Percentiles rank a stretch among this genome's conserved stretches.
phyloP scores from a whole-genome alignment of 2,329 filamentous ascomycete species.

The Truncatella angustata region DNA sequence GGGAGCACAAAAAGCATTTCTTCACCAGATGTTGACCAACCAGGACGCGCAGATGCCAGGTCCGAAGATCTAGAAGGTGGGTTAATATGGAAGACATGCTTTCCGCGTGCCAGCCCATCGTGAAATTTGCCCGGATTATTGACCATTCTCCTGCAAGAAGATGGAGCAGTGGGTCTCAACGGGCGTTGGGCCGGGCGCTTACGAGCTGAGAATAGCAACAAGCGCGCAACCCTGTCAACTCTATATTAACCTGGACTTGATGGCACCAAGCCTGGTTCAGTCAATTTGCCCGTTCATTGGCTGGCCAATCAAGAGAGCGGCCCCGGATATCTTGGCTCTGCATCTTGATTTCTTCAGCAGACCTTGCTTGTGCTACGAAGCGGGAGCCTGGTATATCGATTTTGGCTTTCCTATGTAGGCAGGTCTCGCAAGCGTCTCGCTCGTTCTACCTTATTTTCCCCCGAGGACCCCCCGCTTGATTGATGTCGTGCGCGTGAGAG shows the following conservation, averaged over 20 bases:
- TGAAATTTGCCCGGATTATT: slow-evolving; percentile 7
- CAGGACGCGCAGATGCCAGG: not conserved
- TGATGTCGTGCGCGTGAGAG: not conserved
- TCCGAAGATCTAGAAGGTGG: not conserved
- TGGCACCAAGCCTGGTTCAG: not conserved
- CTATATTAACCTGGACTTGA: slow-evolving; percentile 1
- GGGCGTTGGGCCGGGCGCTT: not conserved
- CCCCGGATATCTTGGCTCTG: not conserved
- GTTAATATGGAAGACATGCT: not conserved
- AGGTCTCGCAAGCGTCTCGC: slow-evolving; percentile 18
- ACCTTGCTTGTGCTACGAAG: not conserved
- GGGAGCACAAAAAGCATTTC: slow-evolving; percentile 6
- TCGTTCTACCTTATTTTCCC: slow-evolving; percentile 12
- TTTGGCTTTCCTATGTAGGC: not conserved
- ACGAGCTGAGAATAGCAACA: slow-evolving; percentile 11
- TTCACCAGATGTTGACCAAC: not conserved
- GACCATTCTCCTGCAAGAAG: not conserved
- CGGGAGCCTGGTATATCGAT: not conserved
- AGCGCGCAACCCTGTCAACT: slow-evolving; percentile 8
- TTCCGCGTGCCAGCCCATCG: slow-evolving; percentile 1
- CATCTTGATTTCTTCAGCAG: not conserved
- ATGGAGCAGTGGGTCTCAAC: not conserved
- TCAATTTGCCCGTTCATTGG: slow-evolving; percentile 3
- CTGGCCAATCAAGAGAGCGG: not conserved
- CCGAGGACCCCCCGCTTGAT: too few relatives aligned